A percentile compares a stretch with the other conserved stretches of the same genome.
Conservation (phyloP, 148 eudicot species). For the Fagopyrum homotropicum region DNA sequence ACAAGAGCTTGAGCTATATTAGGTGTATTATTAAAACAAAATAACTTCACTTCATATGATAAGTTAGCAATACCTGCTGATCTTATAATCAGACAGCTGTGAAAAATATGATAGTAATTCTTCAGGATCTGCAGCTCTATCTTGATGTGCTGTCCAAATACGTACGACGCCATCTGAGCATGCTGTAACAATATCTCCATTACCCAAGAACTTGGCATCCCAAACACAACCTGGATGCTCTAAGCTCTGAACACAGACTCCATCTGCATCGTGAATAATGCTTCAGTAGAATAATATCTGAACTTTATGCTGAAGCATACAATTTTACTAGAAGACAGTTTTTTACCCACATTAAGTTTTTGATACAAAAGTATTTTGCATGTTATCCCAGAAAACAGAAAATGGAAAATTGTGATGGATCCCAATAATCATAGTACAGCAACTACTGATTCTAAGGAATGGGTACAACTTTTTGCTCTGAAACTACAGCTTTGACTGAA, state of each 20-base stretch:
- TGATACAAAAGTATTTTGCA: background rate
- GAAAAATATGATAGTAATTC: slow-evolving; percentile 55
- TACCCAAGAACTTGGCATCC: slow-evolving; percentile 93
- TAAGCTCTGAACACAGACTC: slow-evolving; percentile 77
- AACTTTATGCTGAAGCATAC: background rate
- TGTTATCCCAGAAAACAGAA: background rate
- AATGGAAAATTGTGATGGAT: background rate
- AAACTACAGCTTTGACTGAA: background rate
- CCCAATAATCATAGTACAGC: background rate
- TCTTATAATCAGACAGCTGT: slow-evolving; percentile 66
- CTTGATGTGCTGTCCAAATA: slow-evolving; percentile 67
- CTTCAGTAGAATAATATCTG: background rate
- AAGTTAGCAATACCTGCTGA: slow-evolving; percentile 51
- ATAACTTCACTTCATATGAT: slow-evolving; percentile 3
- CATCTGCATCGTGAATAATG: slow-evolving; percentile 52
- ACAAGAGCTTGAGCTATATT: slow-evolving; percentile 6
- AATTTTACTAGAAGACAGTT: background rate
- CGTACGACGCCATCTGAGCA: slow-evolving; percentile 94
- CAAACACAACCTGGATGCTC: slow-evolving; percentile 99
- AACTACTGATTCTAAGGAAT: background rate
- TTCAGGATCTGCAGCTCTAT: slow-evolving; percentile 56
- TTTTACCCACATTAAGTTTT: background rate
- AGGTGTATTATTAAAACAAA: background rate
- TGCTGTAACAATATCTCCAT: slow-evolving; percentile 88
- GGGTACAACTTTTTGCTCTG: background rate